phyloP scores from a whole-genome alignment of 352 stramenopile genomes.

The Phytophthora citricola region DNA sequence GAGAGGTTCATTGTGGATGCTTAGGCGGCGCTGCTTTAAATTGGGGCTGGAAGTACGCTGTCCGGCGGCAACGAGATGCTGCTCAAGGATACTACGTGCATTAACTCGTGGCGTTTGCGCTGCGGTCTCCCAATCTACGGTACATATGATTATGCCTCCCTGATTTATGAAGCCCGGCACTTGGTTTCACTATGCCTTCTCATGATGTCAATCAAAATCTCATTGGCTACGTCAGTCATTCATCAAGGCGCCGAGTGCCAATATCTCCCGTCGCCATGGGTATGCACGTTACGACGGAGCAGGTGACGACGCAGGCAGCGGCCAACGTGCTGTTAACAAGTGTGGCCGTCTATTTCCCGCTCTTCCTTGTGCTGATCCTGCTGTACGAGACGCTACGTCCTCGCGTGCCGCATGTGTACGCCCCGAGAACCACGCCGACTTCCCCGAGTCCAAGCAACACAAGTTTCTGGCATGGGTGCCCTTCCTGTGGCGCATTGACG shows the following conservation, averaged over 20 bases:
- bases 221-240: slow-evolving; percentile 14
- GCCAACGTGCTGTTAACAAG: slow-evolving; percentile 67
- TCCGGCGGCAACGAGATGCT: too few relatives aligned
- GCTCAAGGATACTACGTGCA: too few relatives aligned
- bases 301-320: slow-evolving; percentile 36
- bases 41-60: background rate
- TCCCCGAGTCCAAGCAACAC: slow-evolving; percentile 36
- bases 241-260: background rate
- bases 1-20: slow-evolving; percentile 18
- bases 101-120: too few relatives aligned
- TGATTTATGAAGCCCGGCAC: background rate
- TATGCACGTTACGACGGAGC: slow-evolving; percentile 34
- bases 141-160: background rate
- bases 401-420: slow-evolving; percentile 52
- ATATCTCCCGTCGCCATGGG: slow-evolving; percentile 11
- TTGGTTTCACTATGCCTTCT: background rate
- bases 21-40: slow-evolving; percentile 8
- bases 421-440: slow-evolving; percentile 54
- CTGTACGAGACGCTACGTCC: slow-evolving; percentile 69
- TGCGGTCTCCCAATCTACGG: too few relatives aligned
- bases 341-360: slow-evolving; percentile 67
- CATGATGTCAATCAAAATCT: slow-evolving; percentile 10
- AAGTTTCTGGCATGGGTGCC: slow-evolving; percentile 66
- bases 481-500: slow-evolving; percentile 61
- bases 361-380: slow-evolving; percentile 60